A percentile compares a stretch with the other conserved stretches of the same genome.
Evolutionary conservation across 805 yeast species (phyloP).

Genomic region (Candida namnaoensis): DNA sequence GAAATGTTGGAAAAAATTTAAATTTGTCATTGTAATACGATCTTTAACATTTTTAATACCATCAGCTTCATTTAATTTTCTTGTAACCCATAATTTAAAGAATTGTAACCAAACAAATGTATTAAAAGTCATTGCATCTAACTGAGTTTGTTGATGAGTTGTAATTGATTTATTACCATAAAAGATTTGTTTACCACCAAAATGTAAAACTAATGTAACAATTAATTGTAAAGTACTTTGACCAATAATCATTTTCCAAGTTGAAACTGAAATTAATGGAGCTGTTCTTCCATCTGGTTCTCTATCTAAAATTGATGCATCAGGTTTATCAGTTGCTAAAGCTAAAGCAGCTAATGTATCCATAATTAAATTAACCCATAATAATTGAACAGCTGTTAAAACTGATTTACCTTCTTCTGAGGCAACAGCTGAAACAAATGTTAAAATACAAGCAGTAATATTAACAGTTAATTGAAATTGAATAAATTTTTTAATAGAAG

Average conservation of each 20-base stretch:
- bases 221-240: slow-evolving; percentile 74
- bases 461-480: slow-evolving; percentile 97
- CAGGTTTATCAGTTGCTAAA: slow-evolving; percentile 95
- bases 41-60: slow-evolving; percentile 48
- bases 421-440: slow-evolving; percentile 90
- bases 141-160: slow-evolving; percentile 43
- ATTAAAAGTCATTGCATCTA: slow-evolving; percentile 85
- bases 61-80: slow-evolving; percentile 85
- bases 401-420: slow-evolving; percentile 75
- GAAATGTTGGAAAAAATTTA: slow-evolving; percentile 78
- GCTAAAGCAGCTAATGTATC: slow-evolving; percentile 98
- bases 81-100: slow-evolving; percentile 83
- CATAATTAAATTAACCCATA: slow-evolving; percentile 98
- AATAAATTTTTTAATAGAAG: slow-evolving; percentile 88
- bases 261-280: slow-evolving; percentile 78
- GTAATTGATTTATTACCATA: slow-evolving; percentile 21
- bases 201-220: slow-evolving; percentile 75
- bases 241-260: slow-evolving; percentile 98
- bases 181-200: slow-evolving; percentile 62
- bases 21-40: slow-evolving; percentile 52
- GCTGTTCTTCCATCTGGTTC: slow-evolving; percentile 77
- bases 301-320: slow-evolving; percentile 65
- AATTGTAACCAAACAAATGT: slow-evolving; percentile 97
- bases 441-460: slow-evolving; percentile 89
- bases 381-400: slow-evolving; percentile 90